These are phyloP conservation scores for Diutina ranongensis DNA, from an alignment of 1,139 yeast species.

Conservation along the genomic window DNA sequence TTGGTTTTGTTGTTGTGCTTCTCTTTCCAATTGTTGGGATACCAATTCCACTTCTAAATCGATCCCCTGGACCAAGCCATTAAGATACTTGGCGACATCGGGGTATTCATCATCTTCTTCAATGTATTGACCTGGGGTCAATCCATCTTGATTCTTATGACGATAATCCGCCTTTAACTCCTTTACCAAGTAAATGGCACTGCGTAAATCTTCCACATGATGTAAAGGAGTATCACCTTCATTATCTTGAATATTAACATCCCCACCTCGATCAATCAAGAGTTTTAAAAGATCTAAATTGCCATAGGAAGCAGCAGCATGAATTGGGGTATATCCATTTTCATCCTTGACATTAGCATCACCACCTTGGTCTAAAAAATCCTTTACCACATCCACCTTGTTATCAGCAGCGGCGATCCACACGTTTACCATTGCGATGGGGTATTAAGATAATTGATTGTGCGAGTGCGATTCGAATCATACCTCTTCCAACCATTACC, in stretches of 20 bases:
- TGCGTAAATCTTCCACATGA: conserved; percentile 62
- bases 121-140: conserved; percentile 55
- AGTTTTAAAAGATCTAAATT: conserved; percentile 55
- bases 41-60: conserved; percentile 15
- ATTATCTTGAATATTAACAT: conserved; percentile 66
- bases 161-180: conserved; percentile 55
- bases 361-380: conserved; percentile 37
- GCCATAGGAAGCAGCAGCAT: conserved; percentile 94
- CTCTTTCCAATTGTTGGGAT: conserved; percentile 21
- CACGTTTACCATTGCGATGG: conserved; percentile 43
- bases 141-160: conserved; percentile 58
- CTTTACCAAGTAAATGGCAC: conserved; percentile 57
- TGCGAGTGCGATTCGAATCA: background rate
- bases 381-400: conserved; percentile 45
- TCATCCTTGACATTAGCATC: conserved; percentile 72
- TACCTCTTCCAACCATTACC: background rate
- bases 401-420: conserved; percentile 97
- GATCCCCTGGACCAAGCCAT: conserved; percentile 12
- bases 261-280: conserved; percentile 56
- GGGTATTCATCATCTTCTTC: conserved; percentile 84
- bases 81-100: conserved; percentile 58
- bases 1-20: conserved; percentile 4
- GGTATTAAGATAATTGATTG: no score
- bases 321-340: conserved; percentile 91
- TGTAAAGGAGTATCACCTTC: conserved; percentile 97